Percentiles rank a stretch among this genome's conserved stretches.
Conservation (phyloP, 495 filamentous ascomycete genomes). For the Daldinia caldariorum region DNA sequence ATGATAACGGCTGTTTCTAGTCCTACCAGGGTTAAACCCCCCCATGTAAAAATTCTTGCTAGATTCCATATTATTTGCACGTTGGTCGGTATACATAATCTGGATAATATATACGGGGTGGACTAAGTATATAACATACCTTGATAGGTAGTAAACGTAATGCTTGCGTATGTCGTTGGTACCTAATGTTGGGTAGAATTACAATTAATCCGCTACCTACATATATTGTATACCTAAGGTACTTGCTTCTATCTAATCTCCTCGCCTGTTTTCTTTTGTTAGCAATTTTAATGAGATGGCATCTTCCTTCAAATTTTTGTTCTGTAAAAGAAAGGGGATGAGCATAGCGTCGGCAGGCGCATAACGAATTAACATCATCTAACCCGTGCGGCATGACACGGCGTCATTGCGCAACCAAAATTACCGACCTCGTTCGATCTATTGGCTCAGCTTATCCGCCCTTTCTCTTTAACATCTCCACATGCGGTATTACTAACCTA, state of each 20-base stretch:
- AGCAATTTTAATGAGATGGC: not conserved
- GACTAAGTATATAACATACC: not conserved
- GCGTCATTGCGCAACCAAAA: conserved; percentile 33
- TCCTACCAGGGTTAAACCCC: not conserved
- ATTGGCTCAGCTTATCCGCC: conserved; percentile 11
- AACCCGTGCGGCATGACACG: conserved; percentile 27
- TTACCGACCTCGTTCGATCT: conserved; percentile 33
- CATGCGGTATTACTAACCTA: conserved; percentile 13
- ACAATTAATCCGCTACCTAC: not conserved
- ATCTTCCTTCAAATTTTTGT: not conserved
- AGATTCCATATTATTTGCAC: not conserved
- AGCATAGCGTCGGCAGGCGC: no score
- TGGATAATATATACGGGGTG: not conserved
- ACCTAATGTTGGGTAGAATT: not conserved
- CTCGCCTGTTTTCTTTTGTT: not conserved
- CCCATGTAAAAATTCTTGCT: not conserved
- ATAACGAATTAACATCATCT: conserved; percentile 17
- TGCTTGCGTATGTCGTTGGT: not conserved
- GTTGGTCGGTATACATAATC: not conserved
- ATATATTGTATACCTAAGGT: conserved; percentile 1
- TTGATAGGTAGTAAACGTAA: not conserved
- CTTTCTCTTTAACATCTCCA: not conserved
- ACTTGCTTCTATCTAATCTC: not conserved
- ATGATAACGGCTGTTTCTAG: conserved; percentile 8
- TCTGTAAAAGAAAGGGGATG: not conserved